Evolutionary conservation across 768 basidiomycete genomes (phyloP), one percentile per base, ranked within the genome.

Genomic region (Kwoniella sp.): DNA sequence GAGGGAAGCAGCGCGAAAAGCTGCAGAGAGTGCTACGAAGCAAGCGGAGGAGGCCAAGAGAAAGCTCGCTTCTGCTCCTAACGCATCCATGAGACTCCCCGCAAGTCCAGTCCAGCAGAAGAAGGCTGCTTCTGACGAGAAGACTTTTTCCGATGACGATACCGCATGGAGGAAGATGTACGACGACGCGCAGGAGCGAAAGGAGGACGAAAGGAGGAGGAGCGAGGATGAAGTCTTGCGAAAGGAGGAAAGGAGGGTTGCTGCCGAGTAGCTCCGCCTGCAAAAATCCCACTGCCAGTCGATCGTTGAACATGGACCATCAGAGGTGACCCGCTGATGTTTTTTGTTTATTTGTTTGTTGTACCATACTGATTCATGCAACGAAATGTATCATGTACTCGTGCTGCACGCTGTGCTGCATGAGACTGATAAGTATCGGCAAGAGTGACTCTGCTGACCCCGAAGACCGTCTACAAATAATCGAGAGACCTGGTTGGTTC

Each of bases 121-220:
- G 33, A 53, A 37, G 27, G 27, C n/a, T 21, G 24, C 12, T 13
- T 52, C 24, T 12, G 26, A 22, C 22, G 24, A 46, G 24, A 52
- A 47, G 36, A 4, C 37, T 25, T n/a, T n/a, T n/a, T n/a, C n/a
- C n/a, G 36, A 36, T 13, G 50, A 51, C 21, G 64, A 68, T 27
- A 54, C 27, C 12, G 50, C 33, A 36, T 70, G 69, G 68, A 12
- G 68, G 50, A 36, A 60, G 33, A 19, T 64, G 29, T 72, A 70
- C 40, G 64, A 68, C 15, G 70, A 60, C 12, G 72, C 72, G 40
- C 72, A 73, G 48, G 36, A 47, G 13, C 33, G 72, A 15, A 65
- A 71, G 55, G 53, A 58, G 50, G 70, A 63, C 49, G 75, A 77
- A 56, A 48, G 27, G 46, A 50, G 40, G n/a, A 33, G 72, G 36